Evolutionary conservation across 176 grass and related monocot genomes (phyloP), one percentile per base, ranked within the genome.

Genomic region (Lolium rigidum): DNA sequence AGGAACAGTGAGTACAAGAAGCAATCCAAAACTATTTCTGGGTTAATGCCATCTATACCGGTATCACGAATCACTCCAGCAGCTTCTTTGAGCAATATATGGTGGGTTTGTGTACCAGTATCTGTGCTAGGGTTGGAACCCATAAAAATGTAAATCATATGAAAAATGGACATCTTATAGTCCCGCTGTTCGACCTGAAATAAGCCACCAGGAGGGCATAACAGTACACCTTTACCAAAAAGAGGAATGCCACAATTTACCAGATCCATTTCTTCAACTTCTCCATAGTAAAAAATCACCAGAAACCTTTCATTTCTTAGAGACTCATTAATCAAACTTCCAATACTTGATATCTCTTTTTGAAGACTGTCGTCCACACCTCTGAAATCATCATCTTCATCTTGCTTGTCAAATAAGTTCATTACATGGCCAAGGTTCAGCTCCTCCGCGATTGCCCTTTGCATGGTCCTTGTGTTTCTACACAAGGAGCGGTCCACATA

Each of bases 401-500:
- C 77, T 12, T 71, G 65, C 0, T 10, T 4, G 2, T 86, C 66
- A 6, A 86, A 12, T 57, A 80, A 39, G 9, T 6, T 22, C 18
- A 73, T 41, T 69, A 80, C 20, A 0, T 6, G 68, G 0, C 3
- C 8, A 52, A 86, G 85, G 18, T 41, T 4, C 0, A 86, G 20
- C 55, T 73, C 25, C 14, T 18, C 25, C 0, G 6, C 54, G 0
- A 86, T 48, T 16, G 57, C 15, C 9, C 26, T 80, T 18, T 80
- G 77, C 77, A 57, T 11, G 1, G 4, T 69, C 59, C 77, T 86
- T 69, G 39, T 80, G 38, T 69, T 80, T 15, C 79, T 77, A 75
- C 77, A 86, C 28, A 63, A 20, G 38, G 84, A 73, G 66, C 77
- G 63, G 55, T 86, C 78, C 0, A 81, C 48, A 2, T 76, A 15